Evolutionary conservation across 1,139 yeast genomes (phyloP), one percentile per base, ranked within the genome.

Genomic region (Lodderomyces orthopsilosis): DNA sequence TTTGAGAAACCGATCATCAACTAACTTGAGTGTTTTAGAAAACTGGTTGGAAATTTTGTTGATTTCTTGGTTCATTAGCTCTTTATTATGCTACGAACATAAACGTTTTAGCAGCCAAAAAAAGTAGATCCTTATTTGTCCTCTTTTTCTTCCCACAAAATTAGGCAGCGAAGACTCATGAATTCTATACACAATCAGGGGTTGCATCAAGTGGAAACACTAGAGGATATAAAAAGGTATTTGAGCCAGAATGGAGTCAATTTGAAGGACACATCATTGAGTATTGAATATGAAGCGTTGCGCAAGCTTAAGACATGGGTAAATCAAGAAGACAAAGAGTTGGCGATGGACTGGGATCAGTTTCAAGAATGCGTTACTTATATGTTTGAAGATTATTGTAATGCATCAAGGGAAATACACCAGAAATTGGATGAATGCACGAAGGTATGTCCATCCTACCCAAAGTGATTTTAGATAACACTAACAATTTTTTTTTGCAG

Each of bases 341-440:
- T 58, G n/a, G 19, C 15, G n/a, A n/a, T 35, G 38, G 47, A 53
- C 28, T 56, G 62, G 63, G 43, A 46, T 27, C 43, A 38, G 6
- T 32, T 58, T 5, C 49, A 53, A 18, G 53, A 51, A 8, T 36
- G 51, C 6, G 44, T 56, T 19, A 58, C 58, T 32, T 27, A 40
- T 22, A 42, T 57, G 9, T 57, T 55, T 30, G 46, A 46, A 33
- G 57, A 54, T 3, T 58, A 59, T 41, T 42, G 52, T 6, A 22
- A 39, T 2, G 45, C 50, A 2, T 50, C 54, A 52, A 54, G 45
- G 14, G 41, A 38, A 4, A 46, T 58, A 17, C 52, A 49, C 9
- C 43, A 42, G 22, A 54, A 58, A 23, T 52, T 55, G 41, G 58
- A 52, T 9, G 53, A 49, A 7, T 43, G 54, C 30, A 52, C 49